Evolutionary conservation across 148 eudicot species (phyloP).

Genomic region (Chenopodium album): DNA sequence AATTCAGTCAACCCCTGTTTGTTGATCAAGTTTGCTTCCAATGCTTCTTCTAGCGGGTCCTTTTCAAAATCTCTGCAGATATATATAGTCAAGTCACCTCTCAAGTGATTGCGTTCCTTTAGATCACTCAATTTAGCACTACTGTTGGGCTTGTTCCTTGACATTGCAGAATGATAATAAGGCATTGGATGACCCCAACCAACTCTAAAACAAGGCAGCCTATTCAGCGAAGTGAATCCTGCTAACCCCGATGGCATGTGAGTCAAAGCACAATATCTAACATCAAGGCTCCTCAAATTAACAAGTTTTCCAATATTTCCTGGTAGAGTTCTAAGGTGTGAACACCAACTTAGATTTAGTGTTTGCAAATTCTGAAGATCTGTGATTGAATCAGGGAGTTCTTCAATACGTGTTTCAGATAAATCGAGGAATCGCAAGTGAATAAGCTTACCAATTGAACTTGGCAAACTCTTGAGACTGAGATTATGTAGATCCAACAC

Average conservation of each 20-base stretch:
- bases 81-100: neutral
- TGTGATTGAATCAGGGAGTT: no score
- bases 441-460: no score
- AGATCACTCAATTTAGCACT: slow-evolving; percentile 6
- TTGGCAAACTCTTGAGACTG: no score
- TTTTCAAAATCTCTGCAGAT: neutral
- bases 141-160: no score
- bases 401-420: no score
- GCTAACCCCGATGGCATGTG: slow-evolving; percentile 14
- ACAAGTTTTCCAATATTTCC: neutral
- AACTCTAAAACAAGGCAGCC: neutral
- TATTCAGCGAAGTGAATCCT: slow-evolving; percentile 7
- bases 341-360: no score
- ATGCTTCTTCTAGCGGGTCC: slow-evolving; percentile 10
- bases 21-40: neutral
- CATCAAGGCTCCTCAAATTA: slow-evolving; percentile 7
- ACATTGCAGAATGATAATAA: no score
- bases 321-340: no score
- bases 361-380: no score
- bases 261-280: neutral
- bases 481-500: no score
- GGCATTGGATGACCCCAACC: neutral
- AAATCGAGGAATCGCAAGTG: no score
- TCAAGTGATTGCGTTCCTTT: slow-evolving; percentile 3
- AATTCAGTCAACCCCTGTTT: neutral